Evolutionary conservation across 2,329 filamentous ascomycete genomes (phyloP).

Genomic region (Colletotrichum tabaci): DNA sequence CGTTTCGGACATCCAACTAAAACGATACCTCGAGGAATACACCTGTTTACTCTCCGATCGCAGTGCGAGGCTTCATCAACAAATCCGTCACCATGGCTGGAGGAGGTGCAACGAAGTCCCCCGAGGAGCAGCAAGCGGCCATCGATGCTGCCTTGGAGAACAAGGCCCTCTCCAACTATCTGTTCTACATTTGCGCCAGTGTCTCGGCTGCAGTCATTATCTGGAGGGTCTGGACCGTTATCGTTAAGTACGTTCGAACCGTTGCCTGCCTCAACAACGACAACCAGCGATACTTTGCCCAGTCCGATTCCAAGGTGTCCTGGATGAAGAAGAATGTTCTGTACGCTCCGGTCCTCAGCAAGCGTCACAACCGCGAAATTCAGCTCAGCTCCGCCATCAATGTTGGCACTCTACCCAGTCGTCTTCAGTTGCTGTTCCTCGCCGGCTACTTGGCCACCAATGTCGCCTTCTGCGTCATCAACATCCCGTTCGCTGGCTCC

Average conservation of each 20-base stretch:
- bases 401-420: slow-evolving; percentile 75
- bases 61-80: background rate
- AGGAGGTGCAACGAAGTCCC: slow-evolving; percentile 39
- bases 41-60: background rate
- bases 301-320: slow-evolving; percentile 66
- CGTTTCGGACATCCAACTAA: background rate
- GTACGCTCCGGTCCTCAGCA: slow-evolving; percentile 75
- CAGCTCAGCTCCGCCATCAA: slow-evolving; percentile 73
- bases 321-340: slow-evolving; percentile 77
- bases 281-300: slow-evolving; percentile 83
- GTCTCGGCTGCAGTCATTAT: slow-evolving; percentile 75
- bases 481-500: slow-evolving; percentile 71
- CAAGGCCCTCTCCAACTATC: slow-evolving; percentile 71
- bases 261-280: slow-evolving; percentile 84
- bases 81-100: slow-evolving; percentile 28
- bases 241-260: slow-evolving; percentile 79
- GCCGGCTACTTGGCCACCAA: slow-evolving; percentile 75
- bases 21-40: background rate
- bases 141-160: slow-evolving; percentile 58
- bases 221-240: slow-evolving; percentile 75
- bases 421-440: slow-evolving; percentile 74
- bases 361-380: slow-evolving; percentile 78
- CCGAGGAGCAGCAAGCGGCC: slow-evolving; percentile 47
- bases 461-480: slow-evolving; percentile 80
- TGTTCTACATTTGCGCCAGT: slow-evolving; percentile 75